Evolutionary conservation across 768 basidiomycete genomes (phyloP).

Genomic region (Leucocoprinus birnbaumii): DNA sequence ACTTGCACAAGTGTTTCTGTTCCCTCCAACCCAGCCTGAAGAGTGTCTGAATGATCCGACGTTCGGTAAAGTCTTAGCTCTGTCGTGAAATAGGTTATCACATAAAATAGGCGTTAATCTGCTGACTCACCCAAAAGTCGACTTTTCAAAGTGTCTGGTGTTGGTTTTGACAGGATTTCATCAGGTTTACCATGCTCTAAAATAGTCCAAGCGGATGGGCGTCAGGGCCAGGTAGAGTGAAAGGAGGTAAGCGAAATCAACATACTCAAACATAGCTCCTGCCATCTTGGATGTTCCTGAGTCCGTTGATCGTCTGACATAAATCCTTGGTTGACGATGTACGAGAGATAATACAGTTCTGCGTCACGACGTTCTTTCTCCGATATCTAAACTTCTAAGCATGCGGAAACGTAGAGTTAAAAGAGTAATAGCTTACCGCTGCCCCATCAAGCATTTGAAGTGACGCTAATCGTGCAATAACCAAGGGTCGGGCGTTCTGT

Average conservation of each 20-base stretch:
- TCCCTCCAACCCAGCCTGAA: constrained; percentile 15
- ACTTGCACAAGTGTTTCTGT: constrained; percentile 41
- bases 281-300: constrained; percentile 64
- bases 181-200: constrained; percentile 60
- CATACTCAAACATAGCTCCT: constrained; percentile 59
- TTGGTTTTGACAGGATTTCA: constrained; percentile 24
- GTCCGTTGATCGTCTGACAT: constrained; percentile 38
- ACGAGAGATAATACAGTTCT: constrained; percentile 80
- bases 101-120: neutral
- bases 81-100: constrained; percentile 8
- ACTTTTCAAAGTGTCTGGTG: constrained; percentile 52
- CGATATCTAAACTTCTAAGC: constrained; percentile 48
- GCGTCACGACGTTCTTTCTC: constrained; percentile 71
- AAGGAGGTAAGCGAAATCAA: constrained; percentile 7
- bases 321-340: constrained; percentile 46
- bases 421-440: constrained; percentile 35
- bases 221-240: neutral
- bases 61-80: constrained; percentile 21
- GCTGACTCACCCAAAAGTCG: constrained; percentile 55
- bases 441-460: constrained; percentile 64
- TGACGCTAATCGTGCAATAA: constrained; percentile 66
- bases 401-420: neutral
- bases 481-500: constrained; percentile 51
- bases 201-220: neutral
- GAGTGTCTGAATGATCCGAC: neutral